Evolutionary conservation across 768 basidiomycete genomes (phyloP).

Genomic region (Dioszegia aurantiaca): DNA sequence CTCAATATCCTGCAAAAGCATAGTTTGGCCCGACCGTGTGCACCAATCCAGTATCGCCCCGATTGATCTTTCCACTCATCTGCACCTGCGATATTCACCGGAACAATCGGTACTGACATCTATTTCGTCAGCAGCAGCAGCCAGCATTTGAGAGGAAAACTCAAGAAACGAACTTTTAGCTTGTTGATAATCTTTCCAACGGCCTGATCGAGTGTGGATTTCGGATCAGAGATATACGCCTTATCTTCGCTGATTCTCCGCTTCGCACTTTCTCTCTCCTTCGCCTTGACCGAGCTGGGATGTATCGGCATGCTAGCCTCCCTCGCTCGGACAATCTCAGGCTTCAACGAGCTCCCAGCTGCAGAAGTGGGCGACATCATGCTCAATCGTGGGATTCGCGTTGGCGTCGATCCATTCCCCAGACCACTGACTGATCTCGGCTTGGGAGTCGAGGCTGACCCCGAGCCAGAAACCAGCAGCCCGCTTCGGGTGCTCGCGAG

Average conservation of each 20-base stretch:
- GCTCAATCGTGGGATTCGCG: slow-evolving; percentile 1
- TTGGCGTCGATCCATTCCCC: background rate
- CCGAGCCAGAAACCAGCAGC: background rate
- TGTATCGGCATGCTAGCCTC: slow-evolving; percentile 5
- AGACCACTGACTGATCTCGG: slow-evolving; percentile 6
- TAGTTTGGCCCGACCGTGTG: slow-evolving; percentile 73
- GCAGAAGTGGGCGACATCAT: background rate
- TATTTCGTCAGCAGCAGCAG: slow-evolving; percentile 13
- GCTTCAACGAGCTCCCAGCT: background rate
- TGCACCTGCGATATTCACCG: slow-evolving; percentile 33
- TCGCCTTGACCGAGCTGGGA: background rate
- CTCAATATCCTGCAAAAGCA: slow-evolving; percentile 89
- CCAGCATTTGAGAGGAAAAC: slow-evolving; percentile 6
- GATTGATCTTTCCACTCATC: slow-evolving; percentile 89
- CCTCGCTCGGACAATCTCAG: background rate
- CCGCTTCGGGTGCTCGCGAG: background rate
- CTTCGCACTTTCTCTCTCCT: background rate
- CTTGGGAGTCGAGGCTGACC: background rate
- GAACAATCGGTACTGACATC: slow-evolving; percentile 45
- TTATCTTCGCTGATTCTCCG: slow-evolving; percentile 7
- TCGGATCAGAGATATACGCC: slow-evolving; percentile 5
- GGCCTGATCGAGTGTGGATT: slow-evolving; percentile 57
- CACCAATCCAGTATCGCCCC: slow-evolving; percentile 94
- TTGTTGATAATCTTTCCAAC: slow-evolving; percentile 89
- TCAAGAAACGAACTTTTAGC: slow-evolving; percentile 71